Conservation (phyloP, 192 early-diverging fungal species). For the Coemansia sp. region DNA sequence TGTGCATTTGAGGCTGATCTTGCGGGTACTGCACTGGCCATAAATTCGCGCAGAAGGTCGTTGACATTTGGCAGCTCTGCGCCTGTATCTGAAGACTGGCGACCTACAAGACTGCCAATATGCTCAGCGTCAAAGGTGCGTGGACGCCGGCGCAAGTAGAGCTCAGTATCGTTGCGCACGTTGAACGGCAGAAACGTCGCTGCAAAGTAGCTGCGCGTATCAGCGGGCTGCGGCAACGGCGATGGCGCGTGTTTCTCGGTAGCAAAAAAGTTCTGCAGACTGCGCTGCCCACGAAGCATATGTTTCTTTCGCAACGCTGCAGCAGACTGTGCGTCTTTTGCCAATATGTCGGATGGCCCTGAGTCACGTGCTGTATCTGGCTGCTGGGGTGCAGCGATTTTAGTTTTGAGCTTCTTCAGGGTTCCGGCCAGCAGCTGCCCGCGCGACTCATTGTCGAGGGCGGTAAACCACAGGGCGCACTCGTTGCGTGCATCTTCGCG, state of each 20-base stretch:
- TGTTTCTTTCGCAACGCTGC: slow-evolving; percentile 10
- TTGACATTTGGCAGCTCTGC: background rate
- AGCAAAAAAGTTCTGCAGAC: slow-evolving; percentile 48
- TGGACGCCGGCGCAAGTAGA: slow-evolving; percentile 27
- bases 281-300: slow-evolving; percentile 31
- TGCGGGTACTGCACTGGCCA: background rate
- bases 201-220: slow-evolving; percentile 27
- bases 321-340: background rate
- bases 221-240: background rate
- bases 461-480: slow-evolving; percentile 32
- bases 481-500: slow-evolving; percentile 19
- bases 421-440: slow-evolving; percentile 31
- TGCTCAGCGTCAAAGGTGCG: slow-evolving; percentile 34
- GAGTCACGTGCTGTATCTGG: background rate
- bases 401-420: slow-evolving; percentile 28
- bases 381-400: background rate
- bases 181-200: slow-evolving; percentile 45
- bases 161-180: slow-evolving; percentile 28
- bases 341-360: background rate
- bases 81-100: background rate
- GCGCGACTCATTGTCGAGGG: slow-evolving; percentile 16
- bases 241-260: slow-evolving; percentile 9
- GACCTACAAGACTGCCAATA: slow-evolving; percentile 34
- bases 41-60: slow-evolving; percentile 16
- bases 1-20: background rate